Evolutionary conservation across 352 stramenopile genomes (phyloP), one percentile per base, ranked within the genome.

Genomic region (Globisporangium irregulare): DNA sequence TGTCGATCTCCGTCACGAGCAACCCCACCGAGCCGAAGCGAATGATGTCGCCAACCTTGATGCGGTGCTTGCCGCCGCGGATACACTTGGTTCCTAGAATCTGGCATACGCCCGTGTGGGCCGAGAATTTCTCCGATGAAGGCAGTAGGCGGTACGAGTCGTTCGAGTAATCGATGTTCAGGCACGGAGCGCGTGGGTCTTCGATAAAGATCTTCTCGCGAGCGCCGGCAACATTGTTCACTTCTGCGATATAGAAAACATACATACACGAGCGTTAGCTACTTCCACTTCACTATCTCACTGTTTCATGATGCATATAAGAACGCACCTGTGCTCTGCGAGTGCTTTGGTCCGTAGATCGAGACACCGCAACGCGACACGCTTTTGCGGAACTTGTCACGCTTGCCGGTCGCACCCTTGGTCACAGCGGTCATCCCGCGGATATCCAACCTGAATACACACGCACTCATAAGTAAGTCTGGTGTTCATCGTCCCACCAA

Each of bases 141-240:
- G 87, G 87, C 65, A 95, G 64, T 46, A 95, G 70, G n/a, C 87
- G 83, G 75, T 95, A 95, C 18, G 84, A 74, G 71, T 95, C 87
- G 69, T 91, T 93, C 53, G 86, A 82, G 73, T 95, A 95, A 73
- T 95, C 87, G 56, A 95, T 95, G 69, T 90, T 92, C 2, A 95
- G 76, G 63, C 84, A 94, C 32, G 83, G 86, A 20, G 84, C 89
- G 34, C 89, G 84, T 15, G 87, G 87, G 69, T 95, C 87, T 71
- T 95, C 87, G 56, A 95, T 95, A 65, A 92, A 95, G 66, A 95
- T 94, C 67, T 88, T 87, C 73, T 95, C 87, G 5, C 84, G 79
- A 2, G 66, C 72, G 2, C 75, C 76, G 0, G 69, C 56, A 1
- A 77, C 75, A 9, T 62, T 65, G 55, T 72, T 78, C 65, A 77